phyloP scores from a whole-genome alignment of 1,284 basidiomycete species.

The Psilocybe mexicana region DNA sequence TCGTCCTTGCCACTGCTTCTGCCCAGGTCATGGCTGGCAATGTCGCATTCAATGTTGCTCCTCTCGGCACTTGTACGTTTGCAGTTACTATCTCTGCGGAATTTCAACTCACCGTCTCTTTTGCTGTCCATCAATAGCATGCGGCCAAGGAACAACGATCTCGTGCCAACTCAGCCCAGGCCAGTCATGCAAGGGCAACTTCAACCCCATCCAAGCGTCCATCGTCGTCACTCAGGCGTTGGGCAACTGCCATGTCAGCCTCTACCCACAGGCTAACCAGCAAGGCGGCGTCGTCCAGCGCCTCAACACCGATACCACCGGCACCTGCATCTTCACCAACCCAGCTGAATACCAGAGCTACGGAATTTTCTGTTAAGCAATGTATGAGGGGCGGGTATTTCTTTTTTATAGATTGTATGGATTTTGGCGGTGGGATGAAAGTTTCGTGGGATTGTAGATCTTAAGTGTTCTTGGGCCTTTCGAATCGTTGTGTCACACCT shows the following conservation, averaged over 20 bases:
- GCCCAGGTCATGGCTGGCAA: slow-evolving; percentile 4
- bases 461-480: too few species aligned
- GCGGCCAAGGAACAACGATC: slow-evolving; percentile 9
- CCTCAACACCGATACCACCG: slow-evolving; percentile 10
- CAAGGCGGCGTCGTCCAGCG: slow-evolving; percentile 9
- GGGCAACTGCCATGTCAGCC: slow-evolving; percentile 10
- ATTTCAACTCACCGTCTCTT: neutral
- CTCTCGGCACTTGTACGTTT: neutral
- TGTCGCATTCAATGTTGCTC: slow-evolving; percentile 10
- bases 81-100: neutral
- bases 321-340: slow-evolving; percentile 10
- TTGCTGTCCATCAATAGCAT: slow-evolving; percentile 5
- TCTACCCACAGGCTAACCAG: slow-evolving; percentile 11
- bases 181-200: slow-evolving; percentile 13
- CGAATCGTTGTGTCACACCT: too few species aligned
- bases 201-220: slow-evolving; percentile 12
- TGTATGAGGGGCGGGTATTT: too few species aligned
- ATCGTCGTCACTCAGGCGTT: slow-evolving; percentile 11
- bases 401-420: too few species aligned
- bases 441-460: too few species aligned
- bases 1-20: neutral
- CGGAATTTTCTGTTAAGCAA: slow-evolving; percentile 5
- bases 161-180: slow-evolving; percentile 7
- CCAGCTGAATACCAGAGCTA: slow-evolving; percentile 8
- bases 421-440: too few species aligned